Conservation (phyloP, 2,329 filamentous ascomycete species). For the Stachybotrys echinatus region DNA sequence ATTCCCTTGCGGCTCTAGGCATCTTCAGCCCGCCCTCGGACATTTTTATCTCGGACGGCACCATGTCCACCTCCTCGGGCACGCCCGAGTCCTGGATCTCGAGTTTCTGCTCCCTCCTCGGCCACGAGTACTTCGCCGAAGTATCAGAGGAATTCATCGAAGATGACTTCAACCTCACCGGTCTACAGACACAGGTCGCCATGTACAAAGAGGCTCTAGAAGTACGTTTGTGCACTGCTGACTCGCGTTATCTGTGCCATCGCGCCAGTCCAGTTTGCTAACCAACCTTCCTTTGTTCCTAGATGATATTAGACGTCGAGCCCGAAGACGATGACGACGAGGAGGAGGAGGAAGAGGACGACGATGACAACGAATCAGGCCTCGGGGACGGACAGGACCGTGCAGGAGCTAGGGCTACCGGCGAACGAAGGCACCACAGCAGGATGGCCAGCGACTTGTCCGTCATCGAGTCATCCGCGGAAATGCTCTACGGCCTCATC, state of each 20-base stretch:
- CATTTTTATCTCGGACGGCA: slow-evolving; percentile 1
- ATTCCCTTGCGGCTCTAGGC: not conserved
- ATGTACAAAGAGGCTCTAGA: slow-evolving; percentile 99
- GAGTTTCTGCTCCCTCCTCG: slow-evolving; percentile 90
- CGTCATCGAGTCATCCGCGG: slow-evolving; percentile 95
- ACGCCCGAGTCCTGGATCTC: slow-evolving; percentile 91
- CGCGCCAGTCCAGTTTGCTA: not conserved
- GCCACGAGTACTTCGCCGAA: slow-evolving; percentile 98
- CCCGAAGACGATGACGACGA: slow-evolving; percentile 91
- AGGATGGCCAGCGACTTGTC: slow-evolving; percentile 89
- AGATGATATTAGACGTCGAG: slow-evolving; percentile 98
- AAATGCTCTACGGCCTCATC: slow-evolving; percentile 95
- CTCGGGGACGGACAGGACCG: slow-evolving; percentile 55
- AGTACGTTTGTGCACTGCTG: slow-evolving; percentile 42
- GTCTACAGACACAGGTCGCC: slow-evolving; percentile 87
- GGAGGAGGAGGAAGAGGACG: slow-evolving; percentile 72
- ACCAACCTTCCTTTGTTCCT: slow-evolving; percentile 3
- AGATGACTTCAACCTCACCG: slow-evolving; percentile 98
- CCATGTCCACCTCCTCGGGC: slow-evolving; percentile 57
- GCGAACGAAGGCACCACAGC: slow-evolving; percentile 71
- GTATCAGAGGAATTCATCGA: slow-evolving; percentile 99
- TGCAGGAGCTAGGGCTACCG: slow-evolving; percentile 34
- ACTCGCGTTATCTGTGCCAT: not conserved
- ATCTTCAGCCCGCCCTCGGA: not conserved
- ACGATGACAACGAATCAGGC: slow-evolving; percentile 65